phyloP scores from a whole-genome alignment of 2,329 filamentous ascomycete genomes.

The Fusarium chlamydosporum region DNA sequence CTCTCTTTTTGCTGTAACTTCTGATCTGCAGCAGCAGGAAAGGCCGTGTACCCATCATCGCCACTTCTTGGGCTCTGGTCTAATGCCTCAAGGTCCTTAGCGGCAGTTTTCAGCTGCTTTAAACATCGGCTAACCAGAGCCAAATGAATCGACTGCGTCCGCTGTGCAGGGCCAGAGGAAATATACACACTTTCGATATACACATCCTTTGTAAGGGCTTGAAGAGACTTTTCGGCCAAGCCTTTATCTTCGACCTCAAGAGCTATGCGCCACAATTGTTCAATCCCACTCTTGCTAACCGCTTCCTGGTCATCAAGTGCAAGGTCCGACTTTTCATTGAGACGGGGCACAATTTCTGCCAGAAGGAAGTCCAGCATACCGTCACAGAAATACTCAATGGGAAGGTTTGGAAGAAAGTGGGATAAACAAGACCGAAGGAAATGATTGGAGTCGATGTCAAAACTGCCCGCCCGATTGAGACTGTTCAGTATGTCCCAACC shows the following conservation, averaged over 20 bases:
- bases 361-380: constrained; percentile 75
- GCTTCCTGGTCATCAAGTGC: constrained; percentile 67
- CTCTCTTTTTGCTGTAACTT: constrained; percentile 67
- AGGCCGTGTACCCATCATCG: constrained; percentile 68
- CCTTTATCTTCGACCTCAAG: constrained; percentile 74
- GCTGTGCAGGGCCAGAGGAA: constrained; percentile 62
- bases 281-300: constrained; percentile 68
- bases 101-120: constrained; percentile 75
- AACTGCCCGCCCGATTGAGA: constrained; percentile 57
- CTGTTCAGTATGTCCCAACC: constrained; percentile 78
- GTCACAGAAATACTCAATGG: constrained; percentile 70
- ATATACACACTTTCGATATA: constrained; percentile 75
- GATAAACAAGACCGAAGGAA: constrained; percentile 69
- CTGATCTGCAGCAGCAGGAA: constrained; percentile 60
- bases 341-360: constrained; percentile 63
- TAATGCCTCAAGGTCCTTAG: constrained; percentile 65
- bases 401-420: constrained; percentile 69
- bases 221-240: constrained; percentile 77
- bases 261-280: constrained; percentile 88
- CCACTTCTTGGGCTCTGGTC: constrained; percentile 59
- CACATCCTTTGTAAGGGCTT: constrained; percentile 76
- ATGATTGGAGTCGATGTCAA: constrained; percentile 60
- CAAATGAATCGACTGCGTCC: constrained; percentile 73
- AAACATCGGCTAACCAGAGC: constrained; percentile 81
- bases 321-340: constrained; percentile 61